Evolutionary conservation across 345 rosid species (phyloP).

Genomic region (Syzygium grande): DNA sequence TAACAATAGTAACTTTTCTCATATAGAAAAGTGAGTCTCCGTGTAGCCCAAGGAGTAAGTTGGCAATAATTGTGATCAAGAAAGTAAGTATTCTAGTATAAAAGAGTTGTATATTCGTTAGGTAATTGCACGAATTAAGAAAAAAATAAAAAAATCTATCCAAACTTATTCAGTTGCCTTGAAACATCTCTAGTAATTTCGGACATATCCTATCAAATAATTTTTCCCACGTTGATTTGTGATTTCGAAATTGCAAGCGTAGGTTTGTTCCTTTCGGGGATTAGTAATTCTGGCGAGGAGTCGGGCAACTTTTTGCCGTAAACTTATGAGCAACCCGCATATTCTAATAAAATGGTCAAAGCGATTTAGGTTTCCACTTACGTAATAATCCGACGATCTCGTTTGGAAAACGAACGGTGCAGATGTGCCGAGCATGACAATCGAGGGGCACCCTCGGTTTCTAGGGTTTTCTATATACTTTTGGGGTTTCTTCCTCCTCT

Average conservation of each 20-base stretch:
- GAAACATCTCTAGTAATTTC: neutral
- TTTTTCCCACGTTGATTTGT: too few species aligned
- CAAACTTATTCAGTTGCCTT: too few species aligned
- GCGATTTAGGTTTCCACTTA: too few species aligned
- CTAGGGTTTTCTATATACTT: neutral
- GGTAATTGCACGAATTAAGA: neutral
- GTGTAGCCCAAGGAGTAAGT: too few species aligned
- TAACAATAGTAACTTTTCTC: neutral
- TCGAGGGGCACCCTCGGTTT: neutral
- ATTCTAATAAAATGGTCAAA: too few species aligned
- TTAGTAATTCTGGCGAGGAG: too few species aligned
- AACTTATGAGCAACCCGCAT: neutral
- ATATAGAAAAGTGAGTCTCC: too few species aligned
- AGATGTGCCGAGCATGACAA: neutral
- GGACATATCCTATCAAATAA: accelerated
- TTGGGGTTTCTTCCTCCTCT: too few species aligned
- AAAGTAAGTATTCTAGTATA: too few species aligned
- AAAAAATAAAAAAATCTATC: neutral
- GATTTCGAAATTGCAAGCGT: neutral
- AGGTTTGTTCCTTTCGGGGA: neutral
- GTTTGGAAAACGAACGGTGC: neutral
- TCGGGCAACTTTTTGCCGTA: too few species aligned
- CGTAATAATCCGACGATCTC: neutral
- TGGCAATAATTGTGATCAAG: neutral
- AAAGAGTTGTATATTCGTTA: too few species aligned